Conservation (phyloP, 2,329 filamentous ascomycete genomes). For the Chaetothyriales sp. region DNA sequence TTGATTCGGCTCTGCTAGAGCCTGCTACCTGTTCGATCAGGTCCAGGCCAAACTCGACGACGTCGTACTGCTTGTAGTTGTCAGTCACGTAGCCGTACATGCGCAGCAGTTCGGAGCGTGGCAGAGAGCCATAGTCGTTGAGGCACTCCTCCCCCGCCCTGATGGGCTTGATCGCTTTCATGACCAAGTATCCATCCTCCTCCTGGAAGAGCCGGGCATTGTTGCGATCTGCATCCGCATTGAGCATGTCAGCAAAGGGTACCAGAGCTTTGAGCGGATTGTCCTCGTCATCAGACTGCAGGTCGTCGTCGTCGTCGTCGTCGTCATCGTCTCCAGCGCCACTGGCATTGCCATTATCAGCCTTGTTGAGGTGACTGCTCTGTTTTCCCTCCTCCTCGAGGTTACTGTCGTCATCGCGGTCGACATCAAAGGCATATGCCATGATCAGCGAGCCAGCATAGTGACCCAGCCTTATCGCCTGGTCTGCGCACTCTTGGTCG, state of each 20-base stretch:
- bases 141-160: constrained; percentile 59
- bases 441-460: constrained; percentile 79
- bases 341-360: not conserved
- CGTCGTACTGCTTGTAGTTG: constrained; percentile 63
- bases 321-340: not conserved
- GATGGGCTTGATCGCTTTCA: constrained; percentile 56
- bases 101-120: constrained; percentile 65
- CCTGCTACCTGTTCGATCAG: constrained; percentile 35
- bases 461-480: constrained; percentile 48
- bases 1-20: constrained; percentile 19
- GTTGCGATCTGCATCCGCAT: constrained; percentile 68
- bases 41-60: constrained; percentile 59
- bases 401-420: constrained; percentile 9
- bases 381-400: constrained; percentile 16
- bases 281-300: constrained; percentile 23
- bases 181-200: constrained; percentile 42
- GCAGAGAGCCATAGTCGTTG: constrained; percentile 78
- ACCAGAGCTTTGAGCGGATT: constrained; percentile 51
- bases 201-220: constrained; percentile 55
- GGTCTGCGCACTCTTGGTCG: constrained; percentile 18
- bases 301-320: constrained; percentile 6
- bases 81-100: constrained; percentile 77
- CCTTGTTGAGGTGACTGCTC: not conserved
- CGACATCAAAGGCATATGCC: constrained; percentile 82
- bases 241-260: constrained; percentile 76